A percentile compares a stretch with the other conserved stretches of the same genome.
phyloP scores from a whole-genome alignment of 768 basidiomycete genomes.

The Amanita inopinata region DNA sequence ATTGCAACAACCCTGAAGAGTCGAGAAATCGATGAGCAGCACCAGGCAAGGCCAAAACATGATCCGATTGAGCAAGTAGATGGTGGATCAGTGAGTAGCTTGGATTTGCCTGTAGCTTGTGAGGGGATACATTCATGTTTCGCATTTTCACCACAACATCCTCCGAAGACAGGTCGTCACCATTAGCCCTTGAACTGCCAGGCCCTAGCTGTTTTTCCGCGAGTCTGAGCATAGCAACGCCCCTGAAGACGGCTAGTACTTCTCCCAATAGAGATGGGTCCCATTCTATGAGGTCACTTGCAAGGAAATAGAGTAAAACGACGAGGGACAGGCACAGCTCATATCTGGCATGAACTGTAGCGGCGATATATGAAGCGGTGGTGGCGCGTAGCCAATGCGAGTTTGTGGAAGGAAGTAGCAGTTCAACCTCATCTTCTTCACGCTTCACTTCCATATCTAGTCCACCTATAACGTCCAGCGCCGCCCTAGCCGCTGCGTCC shows the following conservation, averaged over 20 bases:
- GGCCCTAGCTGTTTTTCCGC: conserved; percentile 48
- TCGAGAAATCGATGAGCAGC: conserved; percentile 68
- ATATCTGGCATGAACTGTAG: conserved; percentile 63
- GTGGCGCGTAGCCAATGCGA: conserved; percentile 58
- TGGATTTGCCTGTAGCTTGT: conserved; percentile 34
- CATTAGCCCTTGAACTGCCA: conserved; percentile 11
- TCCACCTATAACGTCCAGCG: conserved; percentile 63
- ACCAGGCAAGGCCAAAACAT: conserved; percentile 39
- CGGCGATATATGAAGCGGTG: conserved; percentile 51
- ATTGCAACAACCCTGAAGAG: conserved; percentile 53
- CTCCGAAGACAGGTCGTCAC: conserved; percentile 30
- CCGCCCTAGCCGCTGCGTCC: conserved; percentile 42
- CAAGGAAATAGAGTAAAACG: conserved; percentile 60
- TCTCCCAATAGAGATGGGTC: conserved; percentile 58
- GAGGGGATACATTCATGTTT: conserved; percentile 62
- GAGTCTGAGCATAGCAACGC: conserved; percentile 60
- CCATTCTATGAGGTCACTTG: conserved; percentile 53
- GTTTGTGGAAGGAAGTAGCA: conserved; percentile 39
- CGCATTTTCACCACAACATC: conserved; percentile 63
- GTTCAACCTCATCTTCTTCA: conserved; percentile 64
- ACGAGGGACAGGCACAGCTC: conserved; percentile 61
- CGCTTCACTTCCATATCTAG: conserved; percentile 63
- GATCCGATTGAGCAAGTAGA: conserved; percentile 44
- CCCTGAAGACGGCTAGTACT: conserved; percentile 74
- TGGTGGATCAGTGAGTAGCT: conserved; percentile 56